Percentiles rank a stretch among this genome's conserved stretches.
These are phyloP conservation scores for Haplosporangium gracile DNA, from an alignment of 192 early-diverging fungal genomes.

Conservation along the genomic window DNA sequence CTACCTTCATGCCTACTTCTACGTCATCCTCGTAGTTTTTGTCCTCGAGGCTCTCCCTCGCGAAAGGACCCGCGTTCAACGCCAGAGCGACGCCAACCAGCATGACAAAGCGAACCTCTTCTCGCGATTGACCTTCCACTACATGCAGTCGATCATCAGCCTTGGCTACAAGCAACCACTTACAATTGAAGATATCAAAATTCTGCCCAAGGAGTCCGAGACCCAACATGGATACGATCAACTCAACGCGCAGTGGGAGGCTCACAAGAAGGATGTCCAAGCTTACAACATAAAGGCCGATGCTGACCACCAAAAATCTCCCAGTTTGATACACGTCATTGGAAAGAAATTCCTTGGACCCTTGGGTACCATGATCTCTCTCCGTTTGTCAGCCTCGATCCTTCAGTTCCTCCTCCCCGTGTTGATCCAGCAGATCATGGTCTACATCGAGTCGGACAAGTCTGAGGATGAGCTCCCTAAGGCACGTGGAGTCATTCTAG, in stretches of 20 bases:
- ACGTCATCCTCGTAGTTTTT: slow-evolving; percentile 15
- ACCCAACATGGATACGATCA: slow-evolving; percentile 3
- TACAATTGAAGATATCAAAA: slow-evolving; percentile 17
- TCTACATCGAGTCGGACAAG: slow-evolving; percentile 25
- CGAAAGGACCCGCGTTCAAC: slow-evolving; percentile 16
- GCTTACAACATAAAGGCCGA: not conserved
- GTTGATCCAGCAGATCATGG: slow-evolving; percentile 26
- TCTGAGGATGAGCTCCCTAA: not conserved
- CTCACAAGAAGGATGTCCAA: not conserved
- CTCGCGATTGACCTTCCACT: slow-evolving; percentile 33
- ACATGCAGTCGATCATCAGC: slow-evolving; percentile 22
- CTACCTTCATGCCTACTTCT: slow-evolving; percentile 12
- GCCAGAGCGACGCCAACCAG: slow-evolving; percentile 16
- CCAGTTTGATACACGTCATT: slow-evolving; percentile 18
- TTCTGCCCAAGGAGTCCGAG: slow-evolving; percentile 8
- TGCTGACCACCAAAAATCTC: not conserved
- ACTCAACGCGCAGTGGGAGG: slow-evolving; percentile 17
- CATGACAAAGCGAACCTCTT: slow-evolving; percentile 52
- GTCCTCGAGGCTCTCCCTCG: slow-evolving; percentile 36
- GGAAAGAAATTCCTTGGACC: slow-evolving; percentile 8
- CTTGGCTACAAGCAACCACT: slow-evolving; percentile 15
- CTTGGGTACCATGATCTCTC: not conserved
- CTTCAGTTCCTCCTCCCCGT: slow-evolving; percentile 22
- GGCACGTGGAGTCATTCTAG: slow-evolving; percentile 15
- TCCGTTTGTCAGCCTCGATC: not conserved